Base-by-base conservation (phyloP, 495 filamentous ascomycete species). In the Jackrogersella minutella region DNA sequence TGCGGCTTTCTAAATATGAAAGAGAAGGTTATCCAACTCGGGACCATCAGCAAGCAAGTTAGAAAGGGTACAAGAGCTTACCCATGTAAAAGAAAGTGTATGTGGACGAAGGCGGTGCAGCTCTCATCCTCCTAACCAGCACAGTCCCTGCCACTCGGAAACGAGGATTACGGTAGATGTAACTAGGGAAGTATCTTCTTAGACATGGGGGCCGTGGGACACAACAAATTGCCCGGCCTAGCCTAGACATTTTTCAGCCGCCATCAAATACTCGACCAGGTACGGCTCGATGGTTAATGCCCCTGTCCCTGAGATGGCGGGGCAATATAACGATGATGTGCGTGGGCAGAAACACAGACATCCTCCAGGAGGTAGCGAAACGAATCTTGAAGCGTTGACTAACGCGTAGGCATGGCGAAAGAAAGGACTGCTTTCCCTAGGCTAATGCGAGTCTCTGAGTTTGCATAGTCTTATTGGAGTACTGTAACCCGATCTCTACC, bases 241-340 rank as follows among this genome's bases (percentile, higher is more conserved):
- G 66, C 55, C 41, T 51, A 69, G 66, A 69, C 58, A 69, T 64
- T 61, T 51, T 60, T 64, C 59, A 64, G 60, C 66, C 60, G 55
- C 56, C 49, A 56, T 60, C 41, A 61, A 64, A 61, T 64, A 56
- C 59, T 46, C 49, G 55, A 37, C 66, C 66, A 69, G 60, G 66
- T 61, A 69, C 66, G 34, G 49, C 41, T 34, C 33, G 43, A 17
- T 36, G 30, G 54, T 47, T 58, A 31, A 41, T 30, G 22, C 34
- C 60, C 55, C 50, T 55, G 49, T 39, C 60, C 41, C 21, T 52
- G 55, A 8, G 49, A 57, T 56, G 55, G 56, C 55, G 55, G 66
- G 60, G 60, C 66, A 69, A 64, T 64, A 69, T 64, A 69, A 69
- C 66, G 60, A 69, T 57, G 49, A 69, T 69, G 66, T 69, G 60